phyloP scores from a whole-genome alignment of 352 stramenopile genomes.

The Phytopythium oedochilum region DNA sequence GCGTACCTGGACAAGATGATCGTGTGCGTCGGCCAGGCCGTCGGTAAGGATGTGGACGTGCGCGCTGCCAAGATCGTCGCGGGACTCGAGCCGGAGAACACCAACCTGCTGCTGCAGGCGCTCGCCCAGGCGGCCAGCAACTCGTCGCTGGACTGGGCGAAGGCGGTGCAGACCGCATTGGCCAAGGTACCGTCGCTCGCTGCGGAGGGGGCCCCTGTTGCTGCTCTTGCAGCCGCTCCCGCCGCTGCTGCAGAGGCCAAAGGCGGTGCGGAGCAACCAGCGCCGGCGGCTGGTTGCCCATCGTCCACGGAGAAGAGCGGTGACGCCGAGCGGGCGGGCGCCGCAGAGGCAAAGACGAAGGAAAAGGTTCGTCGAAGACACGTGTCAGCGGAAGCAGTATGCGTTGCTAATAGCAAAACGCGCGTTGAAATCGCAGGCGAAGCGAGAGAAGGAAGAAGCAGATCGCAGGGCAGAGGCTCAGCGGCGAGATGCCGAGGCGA shows the following conservation, averaged over 20 bases:
- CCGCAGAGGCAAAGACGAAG: constrained; percentile 46
- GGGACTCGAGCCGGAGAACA: constrained; percentile 80
- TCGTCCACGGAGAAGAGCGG: constrained; percentile 42
- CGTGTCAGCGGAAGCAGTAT: too few species aligned
- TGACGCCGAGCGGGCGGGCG: constrained; percentile 14
- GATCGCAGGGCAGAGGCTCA: constrained; percentile 20
- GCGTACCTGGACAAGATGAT: constrained; percentile 88
- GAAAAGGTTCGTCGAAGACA: constrained; percentile 20
- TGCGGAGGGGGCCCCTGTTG: constrained; percentile 28
- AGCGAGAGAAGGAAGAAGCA: constrained; percentile 1
- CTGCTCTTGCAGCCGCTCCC: constrained; percentile 3
- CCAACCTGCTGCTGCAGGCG: constrained; percentile 73
- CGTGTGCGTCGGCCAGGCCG: constrained; percentile 55
- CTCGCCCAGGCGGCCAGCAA: constrained; percentile 57
- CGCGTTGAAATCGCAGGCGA: too few species aligned
- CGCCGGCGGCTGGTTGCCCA: constrained; percentile 20
- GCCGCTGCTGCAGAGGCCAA: constrained; percentile 16
- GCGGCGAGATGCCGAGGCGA: constrained; percentile 20
- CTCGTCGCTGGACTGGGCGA: constrained; percentile 56
- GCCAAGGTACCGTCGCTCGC: constrained; percentile 60
- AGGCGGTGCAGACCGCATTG: constrained; percentile 58
- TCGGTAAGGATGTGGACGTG: constrained; percentile 68
- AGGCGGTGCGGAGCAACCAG: constrained; percentile 9
- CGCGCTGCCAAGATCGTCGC: constrained; percentile 84
- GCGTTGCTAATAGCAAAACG: too few species aligned